These are phyloP conservation scores for Aspergillus oerlinghausenensis DNA, from an alignment of 2,329 filamentous ascomycete genomes.

Conservation along the genomic window DNA sequence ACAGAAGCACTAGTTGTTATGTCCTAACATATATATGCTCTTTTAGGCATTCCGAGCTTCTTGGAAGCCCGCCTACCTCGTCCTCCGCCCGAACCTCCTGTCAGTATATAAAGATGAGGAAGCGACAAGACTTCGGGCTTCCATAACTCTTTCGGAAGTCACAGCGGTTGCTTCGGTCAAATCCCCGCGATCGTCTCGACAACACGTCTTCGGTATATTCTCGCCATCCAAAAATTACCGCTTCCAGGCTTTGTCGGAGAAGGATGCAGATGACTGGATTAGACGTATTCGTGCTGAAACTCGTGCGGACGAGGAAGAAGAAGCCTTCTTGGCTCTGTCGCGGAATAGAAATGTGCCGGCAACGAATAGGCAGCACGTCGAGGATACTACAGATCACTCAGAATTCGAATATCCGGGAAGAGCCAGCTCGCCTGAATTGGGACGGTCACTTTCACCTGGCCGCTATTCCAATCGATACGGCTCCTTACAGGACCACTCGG, in stretches of 20 bases:
- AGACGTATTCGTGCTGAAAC: slow-evolving; percentile 72
- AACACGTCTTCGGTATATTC: slow-evolving; percentile 88
- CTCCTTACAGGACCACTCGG: slow-evolving; percentile 54
- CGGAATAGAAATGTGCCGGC: slow-evolving; percentile 17
- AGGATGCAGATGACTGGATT: slow-evolving; percentile 84
- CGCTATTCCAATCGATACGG: slow-evolving; percentile 25
- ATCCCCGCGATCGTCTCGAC: slow-evolving; percentile 79
- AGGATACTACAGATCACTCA: slow-evolving; percentile 41
- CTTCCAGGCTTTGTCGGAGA: slow-evolving; percentile 68
- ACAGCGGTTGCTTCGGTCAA: slow-evolving; percentile 86
- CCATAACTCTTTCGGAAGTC: slow-evolving; percentile 81
- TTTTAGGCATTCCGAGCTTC: slow-evolving; percentile 54
- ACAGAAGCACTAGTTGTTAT: neutral
- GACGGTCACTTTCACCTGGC: slow-evolving; percentile 25
- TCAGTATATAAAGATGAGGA: slow-evolving; percentile 91
- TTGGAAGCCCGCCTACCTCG: slow-evolving; percentile 87
- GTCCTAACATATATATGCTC: neutral
- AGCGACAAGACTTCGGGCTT: slow-evolving; percentile 82
- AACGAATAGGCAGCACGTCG: slow-evolving; percentile 26
- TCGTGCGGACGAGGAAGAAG: slow-evolving; percentile 81
- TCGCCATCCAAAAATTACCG: slow-evolving; percentile 88
- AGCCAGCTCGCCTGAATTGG: slow-evolving; percentile 33
- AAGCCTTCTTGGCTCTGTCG: slow-evolving; percentile 61
- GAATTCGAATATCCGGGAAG: slow-evolving; percentile 32
- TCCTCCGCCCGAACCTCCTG: slow-evolving; percentile 82